Conservation (phyloP, 805 yeast genomes). For the Torulaspora maleeae region DNA sequence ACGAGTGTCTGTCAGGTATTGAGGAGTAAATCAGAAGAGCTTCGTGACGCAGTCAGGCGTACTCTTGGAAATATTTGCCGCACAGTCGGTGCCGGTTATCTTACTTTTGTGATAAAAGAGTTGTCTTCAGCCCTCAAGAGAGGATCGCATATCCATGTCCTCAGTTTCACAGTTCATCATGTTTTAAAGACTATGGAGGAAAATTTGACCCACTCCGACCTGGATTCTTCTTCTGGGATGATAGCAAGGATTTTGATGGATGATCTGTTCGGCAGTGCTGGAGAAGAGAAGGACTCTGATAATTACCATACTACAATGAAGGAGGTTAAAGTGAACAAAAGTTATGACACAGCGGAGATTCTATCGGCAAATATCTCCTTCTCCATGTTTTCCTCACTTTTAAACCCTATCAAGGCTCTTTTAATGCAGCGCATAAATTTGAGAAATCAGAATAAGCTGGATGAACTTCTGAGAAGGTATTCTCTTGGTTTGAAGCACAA, state of each 20-base stretch:
- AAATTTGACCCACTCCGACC: constrained; percentile 57
- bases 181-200: constrained; percentile 52
- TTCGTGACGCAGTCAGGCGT: constrained; percentile 81
- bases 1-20: constrained; percentile 86
- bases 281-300: constrained; percentile 92
- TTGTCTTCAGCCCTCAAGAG: constrained; percentile 70
- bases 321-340: constrained; percentile 85
- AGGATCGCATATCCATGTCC: constrained; percentile 91
- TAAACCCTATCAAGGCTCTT: constrained; percentile 64
- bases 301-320: constrained; percentile 81
- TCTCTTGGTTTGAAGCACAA: constrained; percentile 77
- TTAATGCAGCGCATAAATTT: constrained; percentile 59
- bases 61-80: constrained; percentile 60
- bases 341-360: constrained; percentile 82
- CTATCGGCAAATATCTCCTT: constrained; percentile 61
- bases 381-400: constrained; percentile 49
- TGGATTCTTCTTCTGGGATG: constrained; percentile 59
- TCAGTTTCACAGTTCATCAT: constrained; percentile 81
- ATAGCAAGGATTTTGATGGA: constrained; percentile 79
- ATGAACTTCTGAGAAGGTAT: constrained; percentile 71
- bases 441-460: constrained; percentile 68
- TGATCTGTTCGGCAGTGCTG: constrained; percentile 86
- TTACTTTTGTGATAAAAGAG: constrained; percentile 72
- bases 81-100: constrained; percentile 66
- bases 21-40: constrained; percentile 77